Evolutionary conservation across 805 yeast species (phyloP).

Genomic region (Kuraishia hungarica): DNA sequence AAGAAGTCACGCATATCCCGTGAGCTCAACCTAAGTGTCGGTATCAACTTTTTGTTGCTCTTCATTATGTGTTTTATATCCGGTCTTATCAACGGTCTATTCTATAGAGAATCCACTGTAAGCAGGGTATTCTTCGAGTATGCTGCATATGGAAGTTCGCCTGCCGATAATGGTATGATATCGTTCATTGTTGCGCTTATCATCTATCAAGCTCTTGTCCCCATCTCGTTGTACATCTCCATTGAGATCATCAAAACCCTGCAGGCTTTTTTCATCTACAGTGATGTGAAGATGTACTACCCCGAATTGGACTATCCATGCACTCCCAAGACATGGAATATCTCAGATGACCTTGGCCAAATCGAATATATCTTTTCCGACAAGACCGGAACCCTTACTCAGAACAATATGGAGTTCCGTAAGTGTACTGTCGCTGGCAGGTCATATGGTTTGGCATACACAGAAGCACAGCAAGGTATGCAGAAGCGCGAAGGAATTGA

Average conservation of each 20-base stretch:
- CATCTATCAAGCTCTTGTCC: constrained; percentile 69
- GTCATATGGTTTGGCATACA: constrained; percentile 66
- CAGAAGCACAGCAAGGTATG: constrained; percentile 70
- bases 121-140: constrained; percentile 54
- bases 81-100: constrained; percentile 64
- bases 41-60: constrained; percentile 51
- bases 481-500: constrained; percentile 59
- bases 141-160: constrained; percentile 46
- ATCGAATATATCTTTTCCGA: constrained; percentile 77
- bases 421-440: constrained; percentile 65
- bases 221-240: constrained; percentile 71
- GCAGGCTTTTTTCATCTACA: constrained; percentile 68
- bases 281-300: constrained; percentile 65
- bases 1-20: constrained; percentile 58
- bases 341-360: constrained; percentile 79
- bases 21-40: constrained; percentile 59
- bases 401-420: constrained; percentile 75
- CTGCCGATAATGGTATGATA: constrained; percentile 60
- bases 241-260: constrained; percentile 72
- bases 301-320: constrained; percentile 65
- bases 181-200: constrained; percentile 67
- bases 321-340: constrained; percentile 75
- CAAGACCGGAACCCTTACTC: constrained; percentile 79
- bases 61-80: constrained; percentile 61
- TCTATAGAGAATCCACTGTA: constrained; percentile 31